Evolutionary conservation across 352 stramenopile species (phyloP), one percentile per base, ranked within the genome.

Genomic region (Aphanomyces cochlioides): DNA sequence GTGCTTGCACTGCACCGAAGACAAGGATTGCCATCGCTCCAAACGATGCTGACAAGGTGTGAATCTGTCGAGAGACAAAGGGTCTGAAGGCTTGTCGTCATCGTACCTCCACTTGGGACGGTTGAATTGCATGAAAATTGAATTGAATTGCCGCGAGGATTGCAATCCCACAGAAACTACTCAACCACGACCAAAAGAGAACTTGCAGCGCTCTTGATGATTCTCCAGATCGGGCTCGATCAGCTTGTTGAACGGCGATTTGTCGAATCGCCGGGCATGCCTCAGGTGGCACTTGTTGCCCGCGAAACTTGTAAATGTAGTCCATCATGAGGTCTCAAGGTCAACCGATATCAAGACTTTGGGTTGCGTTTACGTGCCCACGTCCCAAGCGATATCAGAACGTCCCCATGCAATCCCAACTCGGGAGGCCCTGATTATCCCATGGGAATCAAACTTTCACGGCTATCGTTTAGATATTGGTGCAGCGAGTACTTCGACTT

Each of bases 11-110:
- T 15, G 57, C 70, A 15, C 58, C 74, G 60, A 79, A 79, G 13
- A 79, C 66, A 19, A 79, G 68, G n/a, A 79, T 71, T 19, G 73
- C 57, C 5, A 72, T 78, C n/a, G 75, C 75, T 13, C 75, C 75
- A 50, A 79, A 79, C 4, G 75, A 79, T 12, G 73, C 75, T 5
- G 75, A 38, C 7, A 78, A 47, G 13, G 53, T 37, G 58, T 56
- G 75, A 8, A 57, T 47, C 63, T 69, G 28, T 28, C 28, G 7
- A 6, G 17, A 36, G 6, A 41, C n/a, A 34, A 57, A 61, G 37
- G 19, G 13, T 19, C 10, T 7, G 15, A 15, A 4, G 15, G 53
- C 13, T 7, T 68, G 4, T 7, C 34, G 21, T 54, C 5, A 5
- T 63, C 6, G 36, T 21, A 64, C 15, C 45, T 15, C 45, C 13